These are phyloP conservation scores for Penicillium turbatum DNA, from an alignment of 495 filamentous ascomycete species.

Conservation along the genomic window DNA sequence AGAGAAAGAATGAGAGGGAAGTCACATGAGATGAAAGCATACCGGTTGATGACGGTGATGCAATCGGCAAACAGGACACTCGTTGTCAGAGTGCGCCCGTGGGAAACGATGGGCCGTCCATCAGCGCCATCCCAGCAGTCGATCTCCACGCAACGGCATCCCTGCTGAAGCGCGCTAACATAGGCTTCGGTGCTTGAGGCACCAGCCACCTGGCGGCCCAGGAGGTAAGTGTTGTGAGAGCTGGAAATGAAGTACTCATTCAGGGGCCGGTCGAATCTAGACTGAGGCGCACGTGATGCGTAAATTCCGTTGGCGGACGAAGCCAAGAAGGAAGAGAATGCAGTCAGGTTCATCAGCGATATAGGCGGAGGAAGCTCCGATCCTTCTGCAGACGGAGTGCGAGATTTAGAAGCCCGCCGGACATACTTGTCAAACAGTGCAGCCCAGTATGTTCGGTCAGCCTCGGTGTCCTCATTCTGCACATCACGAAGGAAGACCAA, in stretches of 20 bases:
- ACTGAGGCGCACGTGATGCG: slow-evolving; percentile 50
- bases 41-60: slow-evolving; percentile 86
- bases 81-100: slow-evolving; percentile 84
- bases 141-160: slow-evolving; percentile 92
- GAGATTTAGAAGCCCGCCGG: slow-evolving; percentile 53
- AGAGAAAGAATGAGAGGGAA: slow-evolving; percentile 92
- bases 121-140: slow-evolving; percentile 96
- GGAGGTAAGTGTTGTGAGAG: slow-evolving; percentile 95
- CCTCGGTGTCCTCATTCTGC: slow-evolving; percentile 71
- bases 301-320: slow-evolving; percentile 65
- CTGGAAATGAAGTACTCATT: slow-evolving; percentile 99
- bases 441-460: slow-evolving; percentile 62
- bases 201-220: slow-evolving; percentile 84
- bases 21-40: slow-evolving; percentile 75
- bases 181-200: slow-evolving; percentile 92
- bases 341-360: slow-evolving; percentile 64
- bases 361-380: slow-evolving; percentile 33
- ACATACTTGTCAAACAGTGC: slow-evolving; percentile 69
- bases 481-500: slow-evolving; percentile 65
- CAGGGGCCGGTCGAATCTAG: slow-evolving; percentile 71
- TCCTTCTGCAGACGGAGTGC: slow-evolving; percentile 38
- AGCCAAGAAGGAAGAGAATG: slow-evolving; percentile 70
- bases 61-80: slow-evolving; percentile 84
- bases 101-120: slow-evolving; percentile 79
- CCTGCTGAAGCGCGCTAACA: slow-evolving; percentile 79